These are phyloP conservation scores for Pterulicium gracile DNA, from an alignment of 1,284 basidiomycete genomes.

Conservation along the genomic window DNA sequence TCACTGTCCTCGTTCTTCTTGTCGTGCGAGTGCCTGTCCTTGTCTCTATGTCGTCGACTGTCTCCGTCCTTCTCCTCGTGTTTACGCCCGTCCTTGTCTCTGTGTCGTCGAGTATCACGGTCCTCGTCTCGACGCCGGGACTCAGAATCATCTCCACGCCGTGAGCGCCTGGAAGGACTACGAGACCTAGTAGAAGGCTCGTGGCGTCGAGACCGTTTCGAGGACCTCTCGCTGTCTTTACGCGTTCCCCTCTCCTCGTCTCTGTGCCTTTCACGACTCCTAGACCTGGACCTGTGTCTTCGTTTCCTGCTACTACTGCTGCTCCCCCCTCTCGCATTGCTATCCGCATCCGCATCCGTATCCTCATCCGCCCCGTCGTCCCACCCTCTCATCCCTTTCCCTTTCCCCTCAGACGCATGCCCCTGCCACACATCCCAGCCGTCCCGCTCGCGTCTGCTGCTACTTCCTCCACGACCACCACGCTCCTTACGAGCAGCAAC, in stretches of 20 bases:
- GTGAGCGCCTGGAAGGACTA: not conserved
- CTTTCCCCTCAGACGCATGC: constrained; percentile 30
- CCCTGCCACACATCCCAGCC: constrained; percentile 29
- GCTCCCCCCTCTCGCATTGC: constrained; percentile 11
- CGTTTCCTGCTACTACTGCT: constrained; percentile 14
- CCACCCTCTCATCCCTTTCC: constrained; percentile 33
- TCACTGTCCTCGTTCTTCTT: too few species aligned
- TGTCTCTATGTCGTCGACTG: too few species aligned
- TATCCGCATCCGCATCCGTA: constrained; percentile 14
- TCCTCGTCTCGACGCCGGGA: too few species aligned
- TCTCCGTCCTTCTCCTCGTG: too few species aligned
- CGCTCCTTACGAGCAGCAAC: constrained; percentile 43
- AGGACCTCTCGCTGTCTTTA: constrained; percentile 9
- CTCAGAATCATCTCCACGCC: too few species aligned
- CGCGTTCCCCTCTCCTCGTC: constrained; percentile 16
- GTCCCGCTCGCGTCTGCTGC: constrained; percentile 23
- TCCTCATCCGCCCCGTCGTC: constrained; percentile 22
- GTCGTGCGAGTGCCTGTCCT: too few species aligned
- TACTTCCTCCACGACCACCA: constrained; percentile 21
- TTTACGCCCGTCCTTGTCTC: too few species aligned
- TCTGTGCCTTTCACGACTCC: constrained; percentile 15
- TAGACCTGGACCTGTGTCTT: constrained; percentile 17
- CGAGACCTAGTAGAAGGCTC: not conserved
- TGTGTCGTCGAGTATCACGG: too few species aligned
- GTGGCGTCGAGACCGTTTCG: not conserved